Evolutionary conservation across 441 rosid genomes (phyloP), one percentile per base, ranked within the genome.

Genomic region (Bocquillonia castaneifolia): DNA sequence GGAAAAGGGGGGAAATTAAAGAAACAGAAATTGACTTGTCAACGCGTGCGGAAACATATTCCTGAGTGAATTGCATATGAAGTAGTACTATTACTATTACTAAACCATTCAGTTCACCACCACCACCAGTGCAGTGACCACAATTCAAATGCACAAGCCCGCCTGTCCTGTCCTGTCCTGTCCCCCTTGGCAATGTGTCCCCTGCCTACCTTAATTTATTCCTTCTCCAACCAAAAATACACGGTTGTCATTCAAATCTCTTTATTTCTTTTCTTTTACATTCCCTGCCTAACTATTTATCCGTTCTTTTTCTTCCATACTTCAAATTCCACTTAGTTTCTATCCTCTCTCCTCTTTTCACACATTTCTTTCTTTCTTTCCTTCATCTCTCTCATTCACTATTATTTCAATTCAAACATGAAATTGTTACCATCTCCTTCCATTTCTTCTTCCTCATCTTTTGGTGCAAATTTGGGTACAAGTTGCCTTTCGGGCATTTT

Each of bases 401-500:
- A 47, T 59, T 18, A 28, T 57, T 75, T 65, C 44, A 26, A 61
- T 62, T 25, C 14, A 26, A 70, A 66, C 62, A 80, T 76, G 82
- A 86, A 81, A 74, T 66, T 77, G 67, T 61, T 76, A 12, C 66
- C 80, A 47, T 64, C 83, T 37, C 70, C 84, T 39, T 79, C 84
- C 45, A 50, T 71, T 31, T 78, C 92, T 12, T 54, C 78, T 50
- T 67, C 76, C 44, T 75, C 78, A 26, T 70, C 86, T 23, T 78
- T 80, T 50, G 69, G 71, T 62, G 63, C 82, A 18, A 70, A 71
- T 36, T 45, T 72, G 57, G 69, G 69, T 76, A 55, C 81, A 9
- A 71, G 88, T 13, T 86, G 88, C 66, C 71, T 92, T 15, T 75
- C 84, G 5, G 81, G 84, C 17, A 73, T 88, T 72, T 61, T 91